Evolutionary conservation across 306 rosid genomes (phyloP), one percentile per base, ranked within the genome.

Genomic region (Bauhinia variegata): DNA sequence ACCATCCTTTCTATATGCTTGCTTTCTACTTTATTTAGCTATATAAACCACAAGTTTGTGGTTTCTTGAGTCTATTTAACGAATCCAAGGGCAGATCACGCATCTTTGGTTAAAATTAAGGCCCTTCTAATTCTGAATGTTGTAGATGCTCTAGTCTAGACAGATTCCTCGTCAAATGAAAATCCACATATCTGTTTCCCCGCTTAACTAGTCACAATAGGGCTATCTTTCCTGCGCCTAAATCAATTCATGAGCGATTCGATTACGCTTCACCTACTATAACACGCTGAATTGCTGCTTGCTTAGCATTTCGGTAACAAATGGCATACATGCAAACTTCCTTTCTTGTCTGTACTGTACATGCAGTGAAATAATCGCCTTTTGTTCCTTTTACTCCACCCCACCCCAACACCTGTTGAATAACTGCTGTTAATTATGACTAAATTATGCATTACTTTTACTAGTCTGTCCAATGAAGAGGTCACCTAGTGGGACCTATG

Each of bases 1-100:
- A 54, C 34, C 49, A 42, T 68, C 68, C 48, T 71, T 28, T 65
- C 16, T 42, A 23, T 37, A 8, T 13, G 51, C 43, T 42, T 58
- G 52, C 70, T 30, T 54, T 37, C 51, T 63, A 30, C 30, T 54
- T 60, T 33, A 31, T 67, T 43, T 42, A 37, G 38, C 30, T 52
- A 41, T 60, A 49, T 71, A 49, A 65, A 65, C 37, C 65, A 5
- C 33, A 54, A 36, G 65, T 82, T 66, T 60, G 34, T 71, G 30
- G 37, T 63, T 33, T 41, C 31, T 15, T 62, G 49, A 61, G 39
- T 65, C 54, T 75, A 30, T 74, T n/a, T 23, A 53, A 32, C 42
- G 11, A 56, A 50, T 43, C 51, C 37, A 14, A 23, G 74, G 49
- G 19, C 15, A 13, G 13, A 8, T 23, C 18, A 10, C 34, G 41